Base-by-base conservation (phyloP, 2,329 filamentous ascomycete genomes). In the Plectosphaerella cucumerina region DNA sequence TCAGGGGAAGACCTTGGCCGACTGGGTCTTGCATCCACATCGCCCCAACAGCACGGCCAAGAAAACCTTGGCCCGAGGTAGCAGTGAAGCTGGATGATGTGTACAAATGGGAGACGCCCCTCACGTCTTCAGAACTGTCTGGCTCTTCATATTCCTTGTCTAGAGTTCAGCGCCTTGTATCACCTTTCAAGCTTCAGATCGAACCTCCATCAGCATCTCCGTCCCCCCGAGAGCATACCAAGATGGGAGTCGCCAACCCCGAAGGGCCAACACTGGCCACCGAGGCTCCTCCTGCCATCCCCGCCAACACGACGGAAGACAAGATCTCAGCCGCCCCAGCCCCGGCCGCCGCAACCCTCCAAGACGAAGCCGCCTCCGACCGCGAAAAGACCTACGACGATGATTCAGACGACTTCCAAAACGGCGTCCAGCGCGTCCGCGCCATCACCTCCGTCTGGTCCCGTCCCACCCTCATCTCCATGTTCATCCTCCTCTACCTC, bases 361-460 rank as follows among this genome's bases (percentile, higher is more conserved):
- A 31, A 31, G 26, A 31, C 12, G 26, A 31, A n/a, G n/a, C n/a
- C 26, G 26, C 26, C 26, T 31, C 26, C 8, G 26, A 31, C 26
- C 26, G 26, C 26, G 26, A 31, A 31, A 31, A 31, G 26, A 31
- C 26, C 26, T 31, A 31, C 26, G 58, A 61, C 15, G 56, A 60
- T 41, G 54, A 58, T 20, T 65, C 62, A 4, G 50, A 62, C 20
- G 51, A 62, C 35, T 64, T 66, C 52, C 68, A 72, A 50, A 62
- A 63, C 12, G 71, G 71, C 56, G 70, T 74, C n/a, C 62, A 65
- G 52, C 59, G 59, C 14, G 69, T 71, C 33, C 65, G 70, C 49
- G 71, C 71, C 6, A 60, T 72, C 51, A 73, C 72, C 4, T 58
- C 61, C 3, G 60, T 71, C 26, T 74, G 70, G 70, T 65, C 62